Percentiles rank a stretch among this genome's conserved stretches.
These are phyloP conservation scores for Pulveroboletus sp. DNA, from an alignment of 768 basidiomycete genomes.

Conservation along the genomic window DNA sequence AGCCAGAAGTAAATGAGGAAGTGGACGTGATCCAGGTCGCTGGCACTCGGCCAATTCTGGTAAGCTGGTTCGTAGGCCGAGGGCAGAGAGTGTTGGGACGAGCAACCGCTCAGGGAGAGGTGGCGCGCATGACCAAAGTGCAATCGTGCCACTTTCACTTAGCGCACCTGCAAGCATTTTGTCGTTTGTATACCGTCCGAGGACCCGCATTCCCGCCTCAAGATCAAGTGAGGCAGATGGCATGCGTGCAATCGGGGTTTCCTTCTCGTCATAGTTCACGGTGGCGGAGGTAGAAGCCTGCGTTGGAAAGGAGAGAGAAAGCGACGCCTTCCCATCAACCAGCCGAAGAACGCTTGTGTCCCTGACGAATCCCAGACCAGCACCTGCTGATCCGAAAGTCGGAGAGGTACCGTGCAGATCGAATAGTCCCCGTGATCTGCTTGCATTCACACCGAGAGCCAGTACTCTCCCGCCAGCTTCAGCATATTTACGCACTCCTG, in stretches of 20 bases:
- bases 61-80: constrained; percentile 19
- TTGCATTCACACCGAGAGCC: constrained; percentile 58
- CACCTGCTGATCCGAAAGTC: constrained; percentile 34
- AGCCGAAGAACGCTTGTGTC: constrained; percentile 26
- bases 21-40: constrained; percentile 1
- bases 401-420: constrained; percentile 34
- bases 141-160: constrained; percentile 21
- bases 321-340: constrained; percentile 15
- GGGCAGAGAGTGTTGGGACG: constrained; percentile 19
- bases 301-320: constrained; percentile 27
- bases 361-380: constrained; percentile 30
- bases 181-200: constrained; percentile 19
- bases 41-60: background rate
- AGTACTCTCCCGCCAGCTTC: constrained; percentile 67
- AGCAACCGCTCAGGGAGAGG: constrained; percentile 24
- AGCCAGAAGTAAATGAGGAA: constrained; percentile 29
- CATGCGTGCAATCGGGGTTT: constrained; percentile 6
- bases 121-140: constrained; percentile 29
- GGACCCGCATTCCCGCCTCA: constrained; percentile 6
- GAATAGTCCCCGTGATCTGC: constrained; percentile 40
- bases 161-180: constrained; percentile 22
- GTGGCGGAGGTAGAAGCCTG: constrained; percentile 5
- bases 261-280: constrained; percentile 4
- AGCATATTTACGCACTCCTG: constrained; percentile 55
- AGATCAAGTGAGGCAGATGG: constrained; percentile 19